Base-by-base conservation (phyloP, 441 rosid genomes). In the Jatropha podagrica region DNA sequence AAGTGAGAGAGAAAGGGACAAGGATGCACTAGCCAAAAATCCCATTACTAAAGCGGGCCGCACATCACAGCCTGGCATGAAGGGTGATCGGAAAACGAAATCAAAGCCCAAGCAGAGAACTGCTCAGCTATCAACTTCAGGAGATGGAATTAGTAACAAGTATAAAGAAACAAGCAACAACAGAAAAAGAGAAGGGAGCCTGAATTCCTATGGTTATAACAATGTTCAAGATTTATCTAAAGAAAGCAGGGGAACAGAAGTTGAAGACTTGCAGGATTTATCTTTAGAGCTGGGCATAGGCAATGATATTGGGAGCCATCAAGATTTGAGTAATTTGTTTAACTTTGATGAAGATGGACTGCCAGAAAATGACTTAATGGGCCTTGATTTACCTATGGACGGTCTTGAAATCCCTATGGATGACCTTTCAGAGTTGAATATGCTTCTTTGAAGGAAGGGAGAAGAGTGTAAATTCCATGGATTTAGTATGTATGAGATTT, bases 1-100 rank as follows among this genome's bases (percentile, higher is more conserved):
- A 86, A 88, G 91, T 52, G 91, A 89, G 59, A 83, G 89, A 75
- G 92, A 87, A 48, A 79, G 85, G 68, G 88, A 81, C 26, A 84
- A 78, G 68, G 87, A 81, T 72, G 41, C 70, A 41, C 54, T 67
- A 44, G 40, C 74, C 59, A 78, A 81, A 74, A 81, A 64, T 62
- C 69, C 74, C 23, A 81, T 60, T 8, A 66, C 78, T 27, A 87
- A 82, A 78, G 77, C 74, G 56, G 85, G 88, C 41, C 87, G 86
- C 46, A 59, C 68, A 14, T 69, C 80, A 7, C 61, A 51, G 8
- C 65, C 79, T 72, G 81, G 78, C 17, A 58, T 38, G 55, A 89
- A 81, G 65, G 86, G 86, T 17, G 90, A 89, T 63, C 91, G 86
- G 48, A 88, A 89, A 81, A 64, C 86, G 66, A 90, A 88, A 77